phyloP scores from a whole-genome alignment of 164 flowering plant genomes.

The Vitis amurensis region DNA sequence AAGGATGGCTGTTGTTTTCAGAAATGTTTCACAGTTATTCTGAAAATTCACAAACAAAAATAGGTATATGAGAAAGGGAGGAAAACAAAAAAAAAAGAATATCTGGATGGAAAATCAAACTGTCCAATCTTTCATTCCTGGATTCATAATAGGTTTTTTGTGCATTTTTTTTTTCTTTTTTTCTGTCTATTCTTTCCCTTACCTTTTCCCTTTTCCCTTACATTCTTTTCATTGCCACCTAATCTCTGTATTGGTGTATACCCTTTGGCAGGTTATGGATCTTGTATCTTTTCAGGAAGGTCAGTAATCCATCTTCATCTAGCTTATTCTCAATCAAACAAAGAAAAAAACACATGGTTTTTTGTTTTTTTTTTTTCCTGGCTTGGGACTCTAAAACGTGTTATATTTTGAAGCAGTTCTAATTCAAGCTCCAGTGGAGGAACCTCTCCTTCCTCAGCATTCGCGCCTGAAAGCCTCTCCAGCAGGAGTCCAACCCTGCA shows the following conservation, averaged over 20 bases:
- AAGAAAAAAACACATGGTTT: no score
- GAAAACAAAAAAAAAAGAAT: no score
- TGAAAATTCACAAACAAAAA: no score
- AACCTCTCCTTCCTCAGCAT: conserved; percentile 29
- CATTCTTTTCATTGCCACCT: not conserved
- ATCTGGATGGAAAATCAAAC: no score
- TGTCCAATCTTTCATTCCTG: no score
- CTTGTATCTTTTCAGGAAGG: conserved; percentile 73
- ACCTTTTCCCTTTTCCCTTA: not conserved
- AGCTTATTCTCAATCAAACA: not conserved
- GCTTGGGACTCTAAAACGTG: not conserved
- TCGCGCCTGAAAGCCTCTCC: conserved; percentile 41
- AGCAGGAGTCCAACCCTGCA: conserved; percentile 22
- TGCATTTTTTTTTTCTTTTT: not conserved
- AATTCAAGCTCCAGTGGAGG: conserved; percentile 32
- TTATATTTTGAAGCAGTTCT: conserved; percentile 31
- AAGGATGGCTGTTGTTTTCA: no score
- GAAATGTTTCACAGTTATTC: no score
- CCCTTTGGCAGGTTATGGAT: conserved; percentile 56
- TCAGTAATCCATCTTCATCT: conserved; percentile 18
- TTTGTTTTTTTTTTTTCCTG: not conserved
- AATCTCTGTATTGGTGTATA: not conserved
- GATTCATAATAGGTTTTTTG: no score
- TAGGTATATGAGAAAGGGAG: no score
- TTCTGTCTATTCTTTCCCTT: not conserved